Conservation (phyloP, 2,329 filamentous ascomycete species). For the Nemania serpens region DNA sequence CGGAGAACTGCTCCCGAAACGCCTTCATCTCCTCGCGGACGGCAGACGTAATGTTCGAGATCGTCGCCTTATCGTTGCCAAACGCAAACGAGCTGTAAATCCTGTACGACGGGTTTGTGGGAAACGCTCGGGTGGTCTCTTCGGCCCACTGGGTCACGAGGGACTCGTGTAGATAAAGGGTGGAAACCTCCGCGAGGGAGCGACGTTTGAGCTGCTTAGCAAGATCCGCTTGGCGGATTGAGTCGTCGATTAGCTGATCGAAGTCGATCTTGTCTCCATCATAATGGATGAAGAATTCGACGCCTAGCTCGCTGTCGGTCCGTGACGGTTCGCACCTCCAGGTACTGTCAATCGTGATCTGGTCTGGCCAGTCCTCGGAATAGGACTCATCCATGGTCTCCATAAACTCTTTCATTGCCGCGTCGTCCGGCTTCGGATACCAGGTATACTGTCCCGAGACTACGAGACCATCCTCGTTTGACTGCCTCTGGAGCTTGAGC, state of each 20-base stretch:
- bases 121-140: constrained; percentile 35
- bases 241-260: background rate
- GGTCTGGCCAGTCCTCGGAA: constrained; percentile 31
- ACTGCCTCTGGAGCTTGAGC: constrained; percentile 31
- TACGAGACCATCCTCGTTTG: constrained; percentile 12
- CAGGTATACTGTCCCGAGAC: constrained; percentile 38
- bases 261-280: background rate
- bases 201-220: constrained; percentile 34
- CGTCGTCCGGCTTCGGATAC: constrained; percentile 11
- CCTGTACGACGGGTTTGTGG: constrained; percentile 29
- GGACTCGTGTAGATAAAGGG: constrained; percentile 38
- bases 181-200: constrained; percentile 28
- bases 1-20: constrained; percentile 9
- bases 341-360: constrained; percentile 39
- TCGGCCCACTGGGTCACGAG: constrained; percentile 39
- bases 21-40: constrained; percentile 29
- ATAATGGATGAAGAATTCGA: background rate
- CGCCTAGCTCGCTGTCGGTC: background rate
- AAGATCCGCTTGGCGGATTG: background rate
- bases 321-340: constrained; percentile 21
- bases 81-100: constrained; percentile 39
- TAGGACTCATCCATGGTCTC: constrained; percentile 38
- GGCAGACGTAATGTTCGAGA: constrained; percentile 25
- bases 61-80: constrained; percentile 2
- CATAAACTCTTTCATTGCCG: constrained; percentile 18